Evolutionary conservation across 2,329 filamentous ascomycete species (phyloP).

Genomic region (Talaromyces funiculosus): DNA sequence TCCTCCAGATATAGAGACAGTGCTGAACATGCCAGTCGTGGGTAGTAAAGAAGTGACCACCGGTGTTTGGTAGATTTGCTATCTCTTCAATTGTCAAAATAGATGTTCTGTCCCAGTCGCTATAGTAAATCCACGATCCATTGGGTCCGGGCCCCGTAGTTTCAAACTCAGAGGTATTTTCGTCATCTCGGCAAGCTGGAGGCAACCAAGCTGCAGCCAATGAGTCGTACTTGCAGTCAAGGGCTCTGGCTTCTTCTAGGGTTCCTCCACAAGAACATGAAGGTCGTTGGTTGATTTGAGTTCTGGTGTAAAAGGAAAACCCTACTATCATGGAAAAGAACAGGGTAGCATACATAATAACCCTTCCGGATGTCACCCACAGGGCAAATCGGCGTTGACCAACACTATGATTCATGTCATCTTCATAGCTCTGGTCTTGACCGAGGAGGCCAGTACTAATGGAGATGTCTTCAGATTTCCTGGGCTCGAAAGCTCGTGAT

Average conservation of each 20-base stretch:
- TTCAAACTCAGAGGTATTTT: conserved; percentile 31
- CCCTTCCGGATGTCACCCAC: no score
- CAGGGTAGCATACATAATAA: no score
- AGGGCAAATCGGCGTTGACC: no score
- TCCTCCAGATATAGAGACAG: conserved; percentile 33
- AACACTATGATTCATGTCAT: no score
- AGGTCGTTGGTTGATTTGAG: no score
- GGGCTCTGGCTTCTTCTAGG: conserved; percentile 22
- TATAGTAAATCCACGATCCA: conserved; percentile 30
- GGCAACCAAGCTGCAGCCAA: conserved; percentile 34
- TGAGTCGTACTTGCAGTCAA: conserved; percentile 31
- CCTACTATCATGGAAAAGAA: no score
- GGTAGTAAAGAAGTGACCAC: conserved; percentile 18
- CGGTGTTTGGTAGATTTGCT: conserved; percentile 18
- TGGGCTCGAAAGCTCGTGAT: no score
- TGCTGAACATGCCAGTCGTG: conserved; percentile 29
- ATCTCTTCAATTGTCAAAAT: conserved; percentile 17
- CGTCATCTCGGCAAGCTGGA: conserved; percentile 28
- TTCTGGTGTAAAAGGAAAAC: no score
- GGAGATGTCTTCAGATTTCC: no score
- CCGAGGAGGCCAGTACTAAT: no score
- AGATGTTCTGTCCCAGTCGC: conserved; percentile 21
- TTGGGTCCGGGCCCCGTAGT: conserved; percentile 23
- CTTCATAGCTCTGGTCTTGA: no score
- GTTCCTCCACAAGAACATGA: no score